Base-by-base conservation (phyloP, 768 basidiomycete genomes). In the Stropharia rugosoannulata region DNA sequence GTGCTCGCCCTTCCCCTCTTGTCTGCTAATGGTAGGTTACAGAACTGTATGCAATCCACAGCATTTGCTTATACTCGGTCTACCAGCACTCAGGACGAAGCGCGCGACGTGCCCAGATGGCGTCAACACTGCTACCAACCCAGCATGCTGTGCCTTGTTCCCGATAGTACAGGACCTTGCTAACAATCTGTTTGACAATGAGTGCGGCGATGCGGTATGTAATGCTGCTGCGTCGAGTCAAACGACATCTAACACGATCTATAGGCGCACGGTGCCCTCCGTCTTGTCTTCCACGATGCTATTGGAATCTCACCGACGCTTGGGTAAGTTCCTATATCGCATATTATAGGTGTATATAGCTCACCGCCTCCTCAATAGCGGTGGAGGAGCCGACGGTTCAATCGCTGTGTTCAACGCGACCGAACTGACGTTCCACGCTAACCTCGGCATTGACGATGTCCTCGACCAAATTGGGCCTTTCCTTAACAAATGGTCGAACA, bases 331-430 rank as follows among this genome's bases (percentile, higher is more conserved):
- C 42, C 42, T 18, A 16, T 4, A 32, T 18, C 18, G 11, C 16
- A 19, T 43, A 10, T 43, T 19, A 16, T 15, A 3, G 15, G 42
- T 5, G 16, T 22, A 22, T 18, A 7, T 6, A 10, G 11, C 42
- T 43, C 19, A 43, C 42, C 18, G 4, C 42, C 22, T 10, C 1
- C 19, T 43, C 29, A 32, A 43, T 19, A 75, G 74, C 51, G 73
- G 75, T 51, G 75, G 75, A 61, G 76, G 76, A 15, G 74, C 76
- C 44, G 81, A 83, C 55, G 82, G 80, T 32, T 81, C 80, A 4
- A 75, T 82, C 58, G 71, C 80, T 56, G 65, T 69, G 1, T 82
- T 83, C 66, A 60, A 64, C 19, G 66, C 72, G 8, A 71, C 73
- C 41, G 81, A 81, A 61, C 66, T 72, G n/a, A 54, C 60, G 6